These are phyloP conservation scores for Tuber borchii DNA, from an alignment of 495 filamentous ascomycete genomes.

Conservation along the genomic window DNA sequence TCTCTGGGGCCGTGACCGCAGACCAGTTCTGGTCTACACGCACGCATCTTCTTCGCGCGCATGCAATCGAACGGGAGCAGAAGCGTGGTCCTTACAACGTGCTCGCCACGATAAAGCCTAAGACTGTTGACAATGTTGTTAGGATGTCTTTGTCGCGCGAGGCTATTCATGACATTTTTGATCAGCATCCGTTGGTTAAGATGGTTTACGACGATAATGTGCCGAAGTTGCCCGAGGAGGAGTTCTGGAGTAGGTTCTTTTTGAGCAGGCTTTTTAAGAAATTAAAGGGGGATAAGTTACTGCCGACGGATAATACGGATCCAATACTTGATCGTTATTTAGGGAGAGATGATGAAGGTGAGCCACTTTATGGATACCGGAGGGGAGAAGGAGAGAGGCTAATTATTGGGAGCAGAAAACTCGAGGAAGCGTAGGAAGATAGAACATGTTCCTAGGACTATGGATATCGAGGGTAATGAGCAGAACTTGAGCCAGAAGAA, in stretches of 20 bases:
- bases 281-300: slow-evolving; percentile 77
- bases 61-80: slow-evolving; percentile 83
- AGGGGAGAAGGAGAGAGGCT: neutral
- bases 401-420: slow-evolving; percentile 18
- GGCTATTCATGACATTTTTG: slow-evolving; percentile 86
- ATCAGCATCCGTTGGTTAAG: slow-evolving; percentile 84
- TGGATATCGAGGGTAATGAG: slow-evolving; percentile 90
- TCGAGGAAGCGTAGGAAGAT: slow-evolving; percentile 34
- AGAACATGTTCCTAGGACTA: slow-evolving; percentile 69
- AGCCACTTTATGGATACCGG: neutral
- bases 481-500: slow-evolving; percentile 77
- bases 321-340: slow-evolving; percentile 77
- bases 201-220: slow-evolving; percentile 90
- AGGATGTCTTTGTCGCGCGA: slow-evolving; percentile 83
- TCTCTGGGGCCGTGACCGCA: slow-evolving; percentile 69
- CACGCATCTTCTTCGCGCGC: slow-evolving; percentile 73
- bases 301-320: slow-evolving; percentile 65
- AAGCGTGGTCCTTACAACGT: slow-evolving; percentile 85
- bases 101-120: slow-evolving; percentile 78
- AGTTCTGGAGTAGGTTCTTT: slow-evolving; percentile 93
- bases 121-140: slow-evolving; percentile 64
- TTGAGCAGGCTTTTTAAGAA: slow-evolving; percentile 82
- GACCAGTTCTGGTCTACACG: slow-evolving; percentile 89
- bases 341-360: slow-evolving; percentile 56
- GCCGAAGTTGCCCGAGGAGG: slow-evolving; percentile 67